phyloP scores from a whole-genome alignment of 805 yeast genomes.

The Candida pseudofarinosa region DNA sequence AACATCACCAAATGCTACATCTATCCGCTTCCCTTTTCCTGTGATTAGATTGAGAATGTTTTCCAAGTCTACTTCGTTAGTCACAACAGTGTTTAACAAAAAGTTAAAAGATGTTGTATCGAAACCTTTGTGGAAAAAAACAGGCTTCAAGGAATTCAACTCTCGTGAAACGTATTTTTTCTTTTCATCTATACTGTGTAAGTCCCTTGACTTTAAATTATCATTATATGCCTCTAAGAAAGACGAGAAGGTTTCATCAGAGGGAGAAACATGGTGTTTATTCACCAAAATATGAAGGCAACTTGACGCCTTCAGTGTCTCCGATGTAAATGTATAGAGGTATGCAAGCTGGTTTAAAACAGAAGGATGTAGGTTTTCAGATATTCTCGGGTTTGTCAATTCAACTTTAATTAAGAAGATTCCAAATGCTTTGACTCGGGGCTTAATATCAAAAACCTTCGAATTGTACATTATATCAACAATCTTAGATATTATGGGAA shows the following conservation, averaged over 20 bases:
- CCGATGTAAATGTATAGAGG: conserved; percentile 14
- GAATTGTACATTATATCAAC: conserved; percentile 11
- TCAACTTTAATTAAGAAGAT: conserved; percentile 8
- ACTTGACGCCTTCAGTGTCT: conserved; percentile 5
- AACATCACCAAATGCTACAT: neutral
- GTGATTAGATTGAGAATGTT: conserved; percentile 21
- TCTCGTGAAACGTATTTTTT: conserved; percentile 12
- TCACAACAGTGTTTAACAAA: conserved; percentile 17
- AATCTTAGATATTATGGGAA: conserved; percentile 10
- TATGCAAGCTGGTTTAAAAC: conserved; percentile 22
- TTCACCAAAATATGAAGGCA: neutral
- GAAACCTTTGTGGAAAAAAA: conserved; percentile 22
- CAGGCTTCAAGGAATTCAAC: conserved; percentile 22
- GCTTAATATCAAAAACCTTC: conserved; percentile 6
- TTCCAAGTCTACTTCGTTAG: conserved; percentile 22
- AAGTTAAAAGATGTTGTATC: conserved; percentile 15
- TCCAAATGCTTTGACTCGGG: conserved; percentile 9
- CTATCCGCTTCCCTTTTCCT: neutral
- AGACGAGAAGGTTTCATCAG: conserved; percentile 16
- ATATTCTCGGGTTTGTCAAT: conserved; percentile 10
- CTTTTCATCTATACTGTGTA: conserved; percentile 7
- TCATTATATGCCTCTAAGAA: conserved; percentile 15
- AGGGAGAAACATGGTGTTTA: conserved; percentile 15
- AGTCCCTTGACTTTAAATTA: conserved; percentile 1
- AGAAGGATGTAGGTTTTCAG: conserved; percentile 13